These are phyloP conservation scores for Lavandula angustifolia DNA, from an alignment of 257 asterid species.

Conservation along the genomic window DNA sequence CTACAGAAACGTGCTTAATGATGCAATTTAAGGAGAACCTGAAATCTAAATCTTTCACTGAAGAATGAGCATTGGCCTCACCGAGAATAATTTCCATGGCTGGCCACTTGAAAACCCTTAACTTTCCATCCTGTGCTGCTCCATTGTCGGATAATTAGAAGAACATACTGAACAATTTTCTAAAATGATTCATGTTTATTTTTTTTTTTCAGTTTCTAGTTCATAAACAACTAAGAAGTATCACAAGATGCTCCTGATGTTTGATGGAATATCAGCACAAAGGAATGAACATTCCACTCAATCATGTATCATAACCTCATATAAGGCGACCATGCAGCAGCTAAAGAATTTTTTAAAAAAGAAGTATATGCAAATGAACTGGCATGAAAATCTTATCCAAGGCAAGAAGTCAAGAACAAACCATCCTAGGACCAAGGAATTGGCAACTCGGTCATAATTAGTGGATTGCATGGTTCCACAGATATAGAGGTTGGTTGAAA, in stretches of 20 bases:
- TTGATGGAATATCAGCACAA: not conserved
- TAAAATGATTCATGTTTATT: not conserved
- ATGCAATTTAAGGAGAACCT: slow-evolving; percentile 47
- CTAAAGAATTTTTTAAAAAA: not conserved
- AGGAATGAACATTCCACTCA: not conserved
- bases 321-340: not conserved
- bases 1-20: slow-evolving; percentile 17
- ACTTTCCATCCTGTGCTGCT: slow-evolving; percentile 89
- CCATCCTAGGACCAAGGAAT: not conserved
- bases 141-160: slow-evolving; percentile 38
- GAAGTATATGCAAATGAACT: not conserved
- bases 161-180: not conserved
- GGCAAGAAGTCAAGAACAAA: slow-evolving; percentile 1
- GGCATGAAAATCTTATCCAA: slow-evolving; percentile 11
- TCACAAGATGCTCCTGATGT: no score
- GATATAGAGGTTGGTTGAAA: slow-evolving; percentile 1
- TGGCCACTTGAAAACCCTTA: slow-evolving; percentile 93
- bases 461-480: slow-evolving; percentile 1
- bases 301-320: not conserved
- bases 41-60: slow-evolving; percentile 91
- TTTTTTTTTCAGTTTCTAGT: not conserved
- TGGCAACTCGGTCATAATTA: slow-evolving; percentile 4
- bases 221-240: not conserved
- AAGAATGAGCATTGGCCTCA: slow-evolving; percentile 63
- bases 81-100: slow-evolving; percentile 66